These are phyloP conservation scores for Alternaria infectoria DNA, from an alignment of 2,329 filamentous ascomycete genomes.

Conservation along the genomic window DNA sequence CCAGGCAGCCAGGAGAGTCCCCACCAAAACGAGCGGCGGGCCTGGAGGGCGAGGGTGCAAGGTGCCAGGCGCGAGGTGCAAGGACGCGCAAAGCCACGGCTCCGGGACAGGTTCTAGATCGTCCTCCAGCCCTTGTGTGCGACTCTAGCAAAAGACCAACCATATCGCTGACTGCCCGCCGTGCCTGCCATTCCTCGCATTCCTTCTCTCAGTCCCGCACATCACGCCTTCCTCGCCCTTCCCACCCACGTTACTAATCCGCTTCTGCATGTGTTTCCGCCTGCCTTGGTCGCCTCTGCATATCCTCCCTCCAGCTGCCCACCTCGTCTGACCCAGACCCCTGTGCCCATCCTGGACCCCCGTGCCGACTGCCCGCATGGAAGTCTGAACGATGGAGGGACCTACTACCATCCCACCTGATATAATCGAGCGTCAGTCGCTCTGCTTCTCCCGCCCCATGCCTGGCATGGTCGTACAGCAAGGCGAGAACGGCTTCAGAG, in stretches of 20 bases:
- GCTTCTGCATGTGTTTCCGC: constrained; percentile 25
- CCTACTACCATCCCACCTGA: constrained; percentile 43
- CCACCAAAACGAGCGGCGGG: neutral
- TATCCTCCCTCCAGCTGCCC: constrained; percentile 3
- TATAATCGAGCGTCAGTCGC: constrained; percentile 51
- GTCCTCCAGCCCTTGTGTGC: constrained; percentile 34
- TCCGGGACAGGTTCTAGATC: constrained; percentile 43
- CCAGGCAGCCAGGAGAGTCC: neutral
- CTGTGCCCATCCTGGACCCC: constrained; percentile 20
- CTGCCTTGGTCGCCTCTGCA: constrained; percentile 15
- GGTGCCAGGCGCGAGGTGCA: neutral
- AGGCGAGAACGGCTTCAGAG: constrained; percentile 53
- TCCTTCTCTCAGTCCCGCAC: constrained; percentile 30
- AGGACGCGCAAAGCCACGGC: constrained; percentile 33
- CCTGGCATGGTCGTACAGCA: constrained; percentile 53
- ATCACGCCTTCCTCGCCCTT: constrained; percentile 31
- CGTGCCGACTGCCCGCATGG: constrained; percentile 28
- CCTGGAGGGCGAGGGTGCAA: neutral
- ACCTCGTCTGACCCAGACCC: constrained; percentile 18
- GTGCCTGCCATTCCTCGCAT: constrained; percentile 32
- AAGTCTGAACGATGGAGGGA: constrained; percentile 38
- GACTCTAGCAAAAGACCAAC: constrained; percentile 35
- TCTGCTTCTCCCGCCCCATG: constrained; percentile 50
- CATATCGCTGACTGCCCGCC: constrained; percentile 27
- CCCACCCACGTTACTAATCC: constrained; percentile 25